phyloP scores from a whole-genome alignment of 2,329 filamentous ascomycete species.

The Bipolaris bicolor region DNA sequence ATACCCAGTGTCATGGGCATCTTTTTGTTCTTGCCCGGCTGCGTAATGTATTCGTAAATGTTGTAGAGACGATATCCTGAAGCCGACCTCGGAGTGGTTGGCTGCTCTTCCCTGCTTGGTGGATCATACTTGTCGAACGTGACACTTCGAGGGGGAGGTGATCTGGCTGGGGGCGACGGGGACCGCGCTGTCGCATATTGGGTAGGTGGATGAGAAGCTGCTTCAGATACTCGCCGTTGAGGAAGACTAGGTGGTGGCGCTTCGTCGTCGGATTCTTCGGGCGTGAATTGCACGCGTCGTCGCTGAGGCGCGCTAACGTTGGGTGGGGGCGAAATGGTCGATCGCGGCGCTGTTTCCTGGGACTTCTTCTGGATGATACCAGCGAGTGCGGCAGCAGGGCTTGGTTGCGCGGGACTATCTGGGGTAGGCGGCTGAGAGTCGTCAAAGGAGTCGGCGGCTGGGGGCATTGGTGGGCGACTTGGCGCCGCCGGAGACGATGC shows the following conservation, averaged over 20 bases:
- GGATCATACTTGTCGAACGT: constrained; percentile 53
- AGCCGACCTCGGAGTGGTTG: constrained; percentile 59
- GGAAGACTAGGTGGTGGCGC: constrained; percentile 66
- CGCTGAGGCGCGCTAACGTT: constrained; percentile 55
- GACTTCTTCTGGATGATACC: constrained; percentile 58
- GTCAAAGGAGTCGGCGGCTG: constrained; percentile 54
- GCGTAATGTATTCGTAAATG: constrained; percentile 95
- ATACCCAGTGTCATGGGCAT: constrained; percentile 98
- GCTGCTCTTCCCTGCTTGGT: constrained; percentile 47
- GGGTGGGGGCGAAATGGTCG: constrained; percentile 57
- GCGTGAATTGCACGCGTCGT: constrained; percentile 62
- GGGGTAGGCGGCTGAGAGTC: constrained; percentile 53
- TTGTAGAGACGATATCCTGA: constrained; percentile 94
- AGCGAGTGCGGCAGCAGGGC: constrained; percentile 66
- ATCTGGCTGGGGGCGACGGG: constrained; percentile 42
- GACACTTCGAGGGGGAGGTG: constrained; percentile 48
- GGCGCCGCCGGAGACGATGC: constrained; percentile 56
- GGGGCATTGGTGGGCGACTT: constrained; percentile 45
- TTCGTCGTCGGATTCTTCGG: constrained; percentile 72
- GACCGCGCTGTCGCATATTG: constrained; percentile 51
- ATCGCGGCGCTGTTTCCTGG: constrained; percentile 43
- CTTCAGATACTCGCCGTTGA: constrained; percentile 64
- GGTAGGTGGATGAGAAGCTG: constrained; percentile 56
- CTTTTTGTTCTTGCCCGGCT: constrained; percentile 96
- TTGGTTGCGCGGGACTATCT: constrained; percentile 55